Conservation (phyloP, 805 yeast species). For the Saturnispora kantuleensis region DNA sequence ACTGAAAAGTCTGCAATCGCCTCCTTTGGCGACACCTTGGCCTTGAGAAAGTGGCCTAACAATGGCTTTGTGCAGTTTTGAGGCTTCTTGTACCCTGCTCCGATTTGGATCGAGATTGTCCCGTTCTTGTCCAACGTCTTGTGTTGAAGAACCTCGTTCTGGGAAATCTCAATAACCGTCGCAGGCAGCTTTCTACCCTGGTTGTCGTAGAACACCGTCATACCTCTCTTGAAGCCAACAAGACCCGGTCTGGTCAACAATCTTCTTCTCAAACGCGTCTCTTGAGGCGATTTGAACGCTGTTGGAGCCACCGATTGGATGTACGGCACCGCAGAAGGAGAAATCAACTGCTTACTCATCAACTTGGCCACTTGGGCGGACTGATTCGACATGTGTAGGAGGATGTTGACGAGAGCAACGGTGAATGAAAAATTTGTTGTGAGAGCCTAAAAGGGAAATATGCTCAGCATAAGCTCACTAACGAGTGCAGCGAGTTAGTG, state of each 20-base stretch:
- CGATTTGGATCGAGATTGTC: slow-evolving; percentile 77
- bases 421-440: too few species aligned
- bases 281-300: slow-evolving; percentile 57
- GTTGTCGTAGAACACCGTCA: slow-evolving; percentile 74
- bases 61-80: slow-evolving; percentile 53
- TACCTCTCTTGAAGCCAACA: slow-evolving; percentile 77
- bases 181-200: slow-evolving; percentile 67
- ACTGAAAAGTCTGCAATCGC: slow-evolving; percentile 73
- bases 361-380: too few species aligned
- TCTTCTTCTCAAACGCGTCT: slow-evolving; percentile 61
- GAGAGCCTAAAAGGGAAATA: too few species aligned
- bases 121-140: slow-evolving; percentile 70
- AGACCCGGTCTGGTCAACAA: slow-evolving; percentile 75
- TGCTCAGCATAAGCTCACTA: too few species aligned
- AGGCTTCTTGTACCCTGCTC: slow-evolving; percentile 57
- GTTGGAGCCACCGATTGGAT: slow-evolving; percentile 38
- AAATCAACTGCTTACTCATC: slow-evolving; percentile 22
- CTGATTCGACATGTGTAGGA: too few species aligned
- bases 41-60: slow-evolving; percentile 70
- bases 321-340: slow-evolving; percentile 43
- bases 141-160: slow-evolving; percentile 73
- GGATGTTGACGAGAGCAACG: too few species aligned
- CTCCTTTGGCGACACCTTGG: slow-evolving; percentile 76
- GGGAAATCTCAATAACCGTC: slow-evolving; percentile 78
- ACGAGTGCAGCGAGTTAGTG: too few species aligned